phyloP scores from a whole-genome alignment of 148 eudicot genomes.

The Persicaria tinctoria region DNA sequence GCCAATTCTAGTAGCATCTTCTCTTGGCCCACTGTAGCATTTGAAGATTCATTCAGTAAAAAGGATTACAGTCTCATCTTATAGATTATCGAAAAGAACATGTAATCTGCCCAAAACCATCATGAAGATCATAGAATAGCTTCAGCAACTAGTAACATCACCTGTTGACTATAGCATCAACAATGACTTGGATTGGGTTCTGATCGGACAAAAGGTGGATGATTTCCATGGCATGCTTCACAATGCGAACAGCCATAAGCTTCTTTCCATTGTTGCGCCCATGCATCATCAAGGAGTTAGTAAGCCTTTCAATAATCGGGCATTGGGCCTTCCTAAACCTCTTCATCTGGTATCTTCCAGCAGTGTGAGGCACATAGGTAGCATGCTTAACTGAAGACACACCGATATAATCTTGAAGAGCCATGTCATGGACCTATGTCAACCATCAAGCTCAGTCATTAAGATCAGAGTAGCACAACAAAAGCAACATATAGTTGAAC shows the following conservation, averaged over 20 bases:
- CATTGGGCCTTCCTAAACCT: slow-evolving; percentile 14
- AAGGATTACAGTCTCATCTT: neutral
- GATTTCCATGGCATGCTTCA: slow-evolving; percentile 14
- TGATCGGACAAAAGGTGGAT: slow-evolving; percentile 11
- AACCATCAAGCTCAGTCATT: neutral
- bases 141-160: neutral
- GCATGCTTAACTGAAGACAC: slow-evolving; percentile 11
- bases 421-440: slow-evolving; percentile 4
- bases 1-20: slow-evolving; percentile 14
- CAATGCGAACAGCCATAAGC: slow-evolving; percentile 13
- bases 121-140: neutral
- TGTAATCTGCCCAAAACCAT: neutral
- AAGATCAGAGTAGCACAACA: no score
- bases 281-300: slow-evolving; percentile 12
- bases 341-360: slow-evolving; percentile 13
- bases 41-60: neutral
- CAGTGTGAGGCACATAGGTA: slow-evolving; percentile 12
- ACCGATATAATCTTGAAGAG: slow-evolving; percentile 12
- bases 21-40: slow-evolving; percentile 11
- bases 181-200: slow-evolving; percentile 12
- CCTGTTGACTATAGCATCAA: slow-evolving; percentile 14
- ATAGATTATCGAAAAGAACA: neutral
- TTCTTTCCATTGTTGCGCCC: slow-evolving; percentile 13
- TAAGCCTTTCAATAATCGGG: slow-evolving; percentile 13
- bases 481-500: no score